These are phyloP conservation scores for Boletus tomentosulus DNA, from an alignment of 768 basidiomycete species.

Conservation along the genomic window DNA sequence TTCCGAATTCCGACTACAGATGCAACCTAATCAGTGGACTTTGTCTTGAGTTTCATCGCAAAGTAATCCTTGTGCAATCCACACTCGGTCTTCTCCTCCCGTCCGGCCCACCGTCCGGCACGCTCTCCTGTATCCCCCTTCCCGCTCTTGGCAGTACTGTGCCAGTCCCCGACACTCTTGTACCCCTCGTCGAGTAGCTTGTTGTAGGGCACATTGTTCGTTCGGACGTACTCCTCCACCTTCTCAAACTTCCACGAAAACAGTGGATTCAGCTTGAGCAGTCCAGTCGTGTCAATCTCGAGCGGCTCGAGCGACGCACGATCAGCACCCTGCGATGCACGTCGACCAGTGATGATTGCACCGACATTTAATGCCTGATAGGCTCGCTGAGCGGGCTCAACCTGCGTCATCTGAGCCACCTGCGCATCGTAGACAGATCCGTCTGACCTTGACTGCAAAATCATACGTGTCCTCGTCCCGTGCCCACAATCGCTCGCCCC, in stretches of 20 bases:
- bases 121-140: slow-evolving; percentile 72
- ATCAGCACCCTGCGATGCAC: slow-evolving; percentile 91
- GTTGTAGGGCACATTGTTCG: slow-evolving; percentile 84
- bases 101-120: slow-evolving; percentile 88
- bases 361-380: slow-evolving; percentile 76
- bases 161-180: slow-evolving; percentile 96
- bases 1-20: neutral
- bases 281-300: slow-evolving; percentile 85
- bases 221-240: slow-evolving; percentile 80
- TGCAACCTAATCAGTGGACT: slow-evolving; percentile 13
- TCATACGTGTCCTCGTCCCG: slow-evolving; percentile 85
- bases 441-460: slow-evolving; percentile 77
- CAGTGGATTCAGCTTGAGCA: slow-evolving; percentile 93
- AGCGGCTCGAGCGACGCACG: slow-evolving; percentile 78
- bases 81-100: slow-evolving; percentile 85
- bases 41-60: slow-evolving; percentile 58
- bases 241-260: slow-evolving; percentile 81
- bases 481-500: slow-evolving; percentile 85
- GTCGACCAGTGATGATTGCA: slow-evolving; percentile 91
- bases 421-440: slow-evolving; percentile 13
- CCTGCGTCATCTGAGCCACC: slow-evolving; percentile 41
- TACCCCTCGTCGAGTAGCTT: slow-evolving; percentile 87
- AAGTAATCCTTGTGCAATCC: slow-evolving; percentile 93
- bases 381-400: slow-evolving; percentile 88
- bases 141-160: slow-evolving; percentile 76